Percentiles rank a stretch among this genome's conserved stretches.
Evolutionary conservation across 495 filamentous ascomycete species (phyloP).

Genomic region (Pseudomonodictys pantanalensis): DNA sequence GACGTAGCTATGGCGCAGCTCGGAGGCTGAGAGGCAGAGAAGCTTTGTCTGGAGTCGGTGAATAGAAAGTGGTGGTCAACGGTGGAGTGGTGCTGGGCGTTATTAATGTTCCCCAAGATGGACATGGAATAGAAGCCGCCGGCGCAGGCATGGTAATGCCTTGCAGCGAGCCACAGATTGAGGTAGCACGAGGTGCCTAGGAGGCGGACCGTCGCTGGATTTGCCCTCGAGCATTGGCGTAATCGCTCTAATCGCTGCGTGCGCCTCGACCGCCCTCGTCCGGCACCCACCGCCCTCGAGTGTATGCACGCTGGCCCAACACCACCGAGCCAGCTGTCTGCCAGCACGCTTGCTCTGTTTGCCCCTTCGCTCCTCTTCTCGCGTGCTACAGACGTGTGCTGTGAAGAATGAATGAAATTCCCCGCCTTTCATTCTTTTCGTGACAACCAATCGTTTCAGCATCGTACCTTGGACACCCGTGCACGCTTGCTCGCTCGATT

Average conservation of each 20-base stretch:
- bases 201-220: conserved; percentile 9
- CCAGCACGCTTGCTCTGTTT: background rate
- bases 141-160: conserved; percentile 9
- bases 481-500: conserved; percentile 24
- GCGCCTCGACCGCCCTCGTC: conserved; percentile 21
- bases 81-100: background rate
- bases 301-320: conserved; percentile 28
- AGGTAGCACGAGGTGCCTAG: conserved; percentile 24
- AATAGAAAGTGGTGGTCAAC: background rate
- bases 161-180: conserved; percentile 26
- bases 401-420: conserved; percentile 8
- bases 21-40: background rate
- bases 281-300: conserved; percentile 26
- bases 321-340: background rate
- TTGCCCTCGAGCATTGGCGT: conserved; percentile 18
- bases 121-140: conserved; percentile 11
- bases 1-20: background rate
- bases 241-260: conserved; percentile 13
- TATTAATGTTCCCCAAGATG: conserved; percentile 9
- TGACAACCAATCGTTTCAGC: conserved; percentile 37
- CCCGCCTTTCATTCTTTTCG: conserved; percentile 29
- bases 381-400: background rate
- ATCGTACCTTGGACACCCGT: conserved; percentile 25
- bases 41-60: background rate
- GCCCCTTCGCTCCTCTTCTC: background rate